Evolutionary conservation across 2,329 filamentous ascomycete species (phyloP), one percentile per base, ranked within the genome.

Genomic region (Cryphonectria carpinicola): DNA sequence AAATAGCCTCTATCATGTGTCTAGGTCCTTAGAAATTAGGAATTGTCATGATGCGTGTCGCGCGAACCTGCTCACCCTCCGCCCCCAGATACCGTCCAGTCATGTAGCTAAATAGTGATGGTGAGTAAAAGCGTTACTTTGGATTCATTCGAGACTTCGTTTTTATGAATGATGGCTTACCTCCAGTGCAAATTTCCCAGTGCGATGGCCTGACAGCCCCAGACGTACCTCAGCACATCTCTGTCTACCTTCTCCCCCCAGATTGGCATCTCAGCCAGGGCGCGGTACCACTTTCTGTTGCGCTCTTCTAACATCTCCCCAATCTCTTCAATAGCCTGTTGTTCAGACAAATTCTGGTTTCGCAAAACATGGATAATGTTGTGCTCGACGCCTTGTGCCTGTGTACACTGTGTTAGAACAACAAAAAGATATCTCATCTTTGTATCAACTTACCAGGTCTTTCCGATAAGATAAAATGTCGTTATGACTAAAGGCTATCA

Each of bases 181-280:
- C 52, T 56, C 52, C 52, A 56, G 25, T 56, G 52, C 52, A 56
- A 17, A 28, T 56, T 56, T 17, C 52, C 52, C 14, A 56, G 25
- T 6, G 75, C 73, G n/a, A 77, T 67, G 43, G 73, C 73, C 6
- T 74, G 71, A 54, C 74, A 75, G 1, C 64, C 75, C 19, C 75
- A 70, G 13, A 78, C 62, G 10, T 74, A 76, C n/a, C 58, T 73
- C 25, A 74, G 68, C 6, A 77, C 75, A 28, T 75, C 69, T 14
- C 63, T 70, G 62, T 78, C 77, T 14, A 75, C 70, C 17, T 73
- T 67, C 22, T 76, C 72, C 11, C 76, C 76, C 73, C 74, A 78
- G 41, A 68, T 67, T 4, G 76, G 76, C 67, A 78, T 66, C 7
- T 75, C 70, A 10, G 68, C 68, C 13, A 77, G 61, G 7, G 76